phyloP scores from a whole-genome alignment of 2,329 filamentous ascomycete genomes.

The Chaetomiaceae sp. region DNA sequence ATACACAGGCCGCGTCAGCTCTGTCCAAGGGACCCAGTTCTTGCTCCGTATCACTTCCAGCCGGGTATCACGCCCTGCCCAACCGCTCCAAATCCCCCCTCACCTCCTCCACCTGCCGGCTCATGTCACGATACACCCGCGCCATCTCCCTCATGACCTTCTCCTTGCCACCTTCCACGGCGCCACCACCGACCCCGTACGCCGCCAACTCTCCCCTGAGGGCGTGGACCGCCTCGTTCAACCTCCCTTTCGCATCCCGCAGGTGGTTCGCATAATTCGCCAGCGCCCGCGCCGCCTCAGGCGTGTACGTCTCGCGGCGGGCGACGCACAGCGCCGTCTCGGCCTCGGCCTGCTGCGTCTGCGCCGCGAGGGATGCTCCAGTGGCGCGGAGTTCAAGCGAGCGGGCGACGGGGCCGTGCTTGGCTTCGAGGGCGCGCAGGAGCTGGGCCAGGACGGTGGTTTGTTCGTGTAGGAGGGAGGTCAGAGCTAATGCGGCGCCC shows the following conservation, averaged over 20 bases:
- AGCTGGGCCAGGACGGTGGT: conserved; percentile 39
- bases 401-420: conserved; percentile 50
- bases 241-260: conserved; percentile 43
- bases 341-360: conserved; percentile 38
- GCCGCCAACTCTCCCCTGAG: conserved; percentile 42
- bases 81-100: conserved; percentile 41
- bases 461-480: conserved; percentile 38
- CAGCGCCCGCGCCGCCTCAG: conserved; percentile 41
- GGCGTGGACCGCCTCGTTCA: conserved; percentile 41
- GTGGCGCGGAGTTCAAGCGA: conserved; percentile 48
- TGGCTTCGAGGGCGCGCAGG: conserved; percentile 49
- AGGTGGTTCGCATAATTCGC: conserved; percentile 46
- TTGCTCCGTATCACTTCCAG: not conserved
- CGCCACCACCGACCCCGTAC: conserved; percentile 41
- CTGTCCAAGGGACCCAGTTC: not conserved
- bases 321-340: conserved; percentile 34
- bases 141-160: conserved; percentile 51
- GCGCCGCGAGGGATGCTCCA: conserved; percentile 42
- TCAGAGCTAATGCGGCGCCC: conserved; percentile 35
- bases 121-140: conserved; percentile 47
- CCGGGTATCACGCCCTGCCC: conserved; percentile 20
- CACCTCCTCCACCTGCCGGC: conserved; percentile 46
- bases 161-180: conserved; percentile 38
- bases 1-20: conserved; percentile 1
- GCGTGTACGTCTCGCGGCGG: conserved; percentile 41